These are phyloP conservation scores for Hanseniaspora clermontiae DNA, from an alignment of 805 yeast species.

Conservation along the genomic window DNA sequence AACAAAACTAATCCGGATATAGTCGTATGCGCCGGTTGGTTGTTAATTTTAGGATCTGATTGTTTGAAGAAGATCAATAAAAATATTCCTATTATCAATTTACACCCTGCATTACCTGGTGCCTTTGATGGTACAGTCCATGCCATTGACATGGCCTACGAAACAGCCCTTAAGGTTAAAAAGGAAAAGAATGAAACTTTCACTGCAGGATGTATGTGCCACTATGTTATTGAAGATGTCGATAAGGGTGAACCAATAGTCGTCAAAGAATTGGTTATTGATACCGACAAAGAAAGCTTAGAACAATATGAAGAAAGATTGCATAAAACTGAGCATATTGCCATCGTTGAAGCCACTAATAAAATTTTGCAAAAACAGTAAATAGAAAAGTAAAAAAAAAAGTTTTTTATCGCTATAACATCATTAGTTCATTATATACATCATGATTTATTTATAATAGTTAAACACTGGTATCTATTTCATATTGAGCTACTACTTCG, in stretches of 20 bases:
- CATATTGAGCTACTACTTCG: slow-evolving; percentile 55
- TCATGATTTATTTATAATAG: not conserved
- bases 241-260: slow-evolving; percentile 86
- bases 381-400: not conserved
- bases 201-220: slow-evolving; percentile 92
- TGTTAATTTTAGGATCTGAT: slow-evolving; percentile 73
- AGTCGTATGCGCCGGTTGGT: slow-evolving; percentile 98
- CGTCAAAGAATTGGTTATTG: slow-evolving; percentile 62
- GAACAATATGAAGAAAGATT: slow-evolving; percentile 74
- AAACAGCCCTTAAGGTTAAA: slow-evolving; percentile 62
- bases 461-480: slow-evolving; percentile 29
- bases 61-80: slow-evolving; percentile 55
- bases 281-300: slow-evolving; percentile 52
- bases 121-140: slow-evolving; percentile 86
- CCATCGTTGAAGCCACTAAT: slow-evolving; percentile 84
- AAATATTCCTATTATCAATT: slow-evolving; percentile 68
- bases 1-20: slow-evolving; percentile 59
- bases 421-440: not conserved
- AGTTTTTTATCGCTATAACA: too few relatives aligned
- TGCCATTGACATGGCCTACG: slow-evolving; percentile 93
- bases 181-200: slow-evolving; percentile 34
- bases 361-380: slow-evolving; percentile 33
- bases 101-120: slow-evolving; percentile 96
- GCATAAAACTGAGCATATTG: slow-evolving; percentile 72
- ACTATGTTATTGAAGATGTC: slow-evolving; percentile 89